Percentiles rank a stretch among this genome's conserved stretches.
Evolutionary conservation across 176 grass and related monocot species (phyloP).

Genomic region (Rhynchospora pubera): DNA sequence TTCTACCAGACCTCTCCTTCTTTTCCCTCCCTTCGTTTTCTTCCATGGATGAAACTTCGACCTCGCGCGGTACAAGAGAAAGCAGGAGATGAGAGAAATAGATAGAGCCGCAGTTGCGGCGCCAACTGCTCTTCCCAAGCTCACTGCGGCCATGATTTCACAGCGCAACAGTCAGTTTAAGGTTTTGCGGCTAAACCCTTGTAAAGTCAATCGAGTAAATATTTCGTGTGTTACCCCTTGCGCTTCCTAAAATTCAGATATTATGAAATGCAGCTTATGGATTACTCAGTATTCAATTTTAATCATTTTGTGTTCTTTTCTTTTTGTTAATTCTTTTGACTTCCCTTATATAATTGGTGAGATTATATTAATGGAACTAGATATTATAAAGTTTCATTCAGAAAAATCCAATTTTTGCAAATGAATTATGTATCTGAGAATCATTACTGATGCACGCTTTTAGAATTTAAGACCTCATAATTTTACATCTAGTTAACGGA

Average conservation of each 20-base stretch:
- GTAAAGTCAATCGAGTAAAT: background rate
- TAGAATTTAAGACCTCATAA: too few relatives aligned
- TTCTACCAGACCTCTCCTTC: conserved; percentile 53
- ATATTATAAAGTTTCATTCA: too few relatives aligned
- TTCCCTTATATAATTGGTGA: too few relatives aligned
- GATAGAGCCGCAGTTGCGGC: conserved; percentile 40
- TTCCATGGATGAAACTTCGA: conserved; percentile 13
- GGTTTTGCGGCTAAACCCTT: background rate
- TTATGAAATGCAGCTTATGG: background rate
- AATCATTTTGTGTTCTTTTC: too few relatives aligned
- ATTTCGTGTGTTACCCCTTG: background rate
- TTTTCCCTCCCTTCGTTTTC: conserved; percentile 15
- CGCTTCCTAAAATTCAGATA: background rate
- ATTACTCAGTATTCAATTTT: too few relatives aligned
- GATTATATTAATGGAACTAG: too few relatives aligned
- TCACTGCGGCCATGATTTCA: conserved; percentile 47
- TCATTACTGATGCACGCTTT: too few relatives aligned
- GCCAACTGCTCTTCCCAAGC: conserved; percentile 23
- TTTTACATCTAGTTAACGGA: too few relatives aligned
- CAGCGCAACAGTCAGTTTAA: background rate
- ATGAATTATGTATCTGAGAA: too few relatives aligned
- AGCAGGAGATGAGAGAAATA: conserved; percentile 45
- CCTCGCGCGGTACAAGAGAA: conserved; percentile 25
- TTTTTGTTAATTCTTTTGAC: too few relatives aligned
- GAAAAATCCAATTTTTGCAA: too few relatives aligned